Evolutionary conservation across 495 filamentous ascomycete genomes (phyloP), one percentile per base, ranked within the genome.

Genomic region (Neurospora sp.): DNA sequence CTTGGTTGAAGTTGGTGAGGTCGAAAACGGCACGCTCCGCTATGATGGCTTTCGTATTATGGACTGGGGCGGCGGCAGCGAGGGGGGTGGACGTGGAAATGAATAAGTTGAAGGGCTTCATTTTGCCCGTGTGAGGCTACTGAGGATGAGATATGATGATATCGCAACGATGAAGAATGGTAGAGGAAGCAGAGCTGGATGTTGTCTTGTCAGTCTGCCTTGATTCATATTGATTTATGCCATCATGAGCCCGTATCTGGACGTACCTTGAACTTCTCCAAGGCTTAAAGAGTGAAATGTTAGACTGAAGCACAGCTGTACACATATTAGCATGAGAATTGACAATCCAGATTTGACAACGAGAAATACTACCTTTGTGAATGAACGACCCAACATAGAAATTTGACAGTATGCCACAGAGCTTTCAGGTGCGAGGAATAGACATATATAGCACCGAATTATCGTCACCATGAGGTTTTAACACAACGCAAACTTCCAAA

Each of bases 81-180:
- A 85, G 66, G 76, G 83, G 81, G 77, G 83, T 81, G 34, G 85
- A 76, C 66, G 77, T 77, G 75, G 80, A 79, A 73, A 75, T 76
- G 80, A 86, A 42, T 78, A 85, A 70, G 54, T 81, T 83, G 54
- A 79, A 72, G 77, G 73, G 43, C 84, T 86, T 84, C 84, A 85
- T 86, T 76, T 82, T 85, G 80, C 76, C 40, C 71, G 78, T 76
- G 71, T 72, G 76, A 76, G 79, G 71, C 54, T 21, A 38, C 62
- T 73, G 75, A 59, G 69, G 76, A 75, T 48, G 76, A 74, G 17
- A 39, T 6, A 6, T 17, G 7, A 31, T 8, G 70, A 28, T 7
- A 40, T 37, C 4, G 11, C 13, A 24, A 40, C 31, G 13, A 13
- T 71, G 34, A 69, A 74, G 4, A 24, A 24, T 21, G 8, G 45